Percentiles rank a stretch among this genome's conserved stretches.
These are phyloP conservation scores for Torulaspora franciscae DNA, from an alignment of 805 yeast genomes.

Conservation along the genomic window DNA sequence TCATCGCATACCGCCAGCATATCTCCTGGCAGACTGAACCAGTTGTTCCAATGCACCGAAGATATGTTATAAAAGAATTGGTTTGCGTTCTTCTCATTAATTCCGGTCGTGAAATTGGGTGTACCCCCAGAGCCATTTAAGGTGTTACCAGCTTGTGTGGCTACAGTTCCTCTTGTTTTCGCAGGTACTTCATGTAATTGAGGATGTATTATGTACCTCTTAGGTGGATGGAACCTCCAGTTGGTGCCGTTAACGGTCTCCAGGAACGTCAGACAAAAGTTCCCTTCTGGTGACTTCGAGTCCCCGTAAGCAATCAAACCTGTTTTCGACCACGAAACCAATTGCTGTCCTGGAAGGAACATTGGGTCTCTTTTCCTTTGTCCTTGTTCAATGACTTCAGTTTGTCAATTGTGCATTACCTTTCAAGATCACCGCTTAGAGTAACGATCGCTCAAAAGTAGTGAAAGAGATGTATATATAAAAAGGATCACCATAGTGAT, in stretches of 20 bases:
- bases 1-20: constrained; percentile 78
- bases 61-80: constrained; percentile 38
- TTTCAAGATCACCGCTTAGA: not conserved
- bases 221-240: constrained; percentile 65
- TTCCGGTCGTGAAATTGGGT: constrained; percentile 13
- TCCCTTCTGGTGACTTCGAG: constrained; percentile 34
- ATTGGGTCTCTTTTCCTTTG: constrained; percentile 5
- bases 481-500: not conserved
- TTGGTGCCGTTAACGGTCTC: constrained; percentile 68
- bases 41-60: constrained; percentile 65
- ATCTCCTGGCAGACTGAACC: constrained; percentile 49
- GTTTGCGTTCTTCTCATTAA: constrained; percentile 20
- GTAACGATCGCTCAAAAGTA: not conserved
- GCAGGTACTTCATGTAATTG: constrained; percentile 26
- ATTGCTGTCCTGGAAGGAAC: constrained; percentile 19
- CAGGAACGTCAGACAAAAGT: constrained; percentile 57
- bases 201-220: constrained; percentile 33
- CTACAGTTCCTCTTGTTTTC: constrained; percentile 5
- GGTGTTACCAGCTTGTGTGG: constrained; percentile 17
- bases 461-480: not conserved
- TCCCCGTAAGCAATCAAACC: constrained; percentile 76
- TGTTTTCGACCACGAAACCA: constrained; percentile 72
- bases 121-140: constrained; percentile 13
- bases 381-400: not conserved
- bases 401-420: too few relatives aligned